phyloP scores from a whole-genome alignment of 1,284 basidiomycete species.

The Stygiomarasmius scandens region DNA sequence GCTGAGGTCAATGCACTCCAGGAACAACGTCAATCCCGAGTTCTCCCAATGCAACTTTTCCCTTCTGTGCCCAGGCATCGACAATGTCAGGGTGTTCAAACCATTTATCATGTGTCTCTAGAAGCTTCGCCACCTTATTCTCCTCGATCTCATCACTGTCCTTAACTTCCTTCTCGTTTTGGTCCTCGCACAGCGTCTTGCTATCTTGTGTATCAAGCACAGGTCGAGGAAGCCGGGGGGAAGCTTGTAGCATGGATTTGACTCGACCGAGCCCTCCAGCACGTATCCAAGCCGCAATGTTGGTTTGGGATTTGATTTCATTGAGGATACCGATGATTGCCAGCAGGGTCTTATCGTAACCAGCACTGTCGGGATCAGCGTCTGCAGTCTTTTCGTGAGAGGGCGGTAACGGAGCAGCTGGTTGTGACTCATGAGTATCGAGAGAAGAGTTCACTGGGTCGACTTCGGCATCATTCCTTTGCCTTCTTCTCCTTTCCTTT shows the following conservation, averaged over 20 bases:
- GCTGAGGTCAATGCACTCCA: slow-evolving; percentile 8
- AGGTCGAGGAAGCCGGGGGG: background rate
- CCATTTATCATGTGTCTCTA: slow-evolving; percentile 7
- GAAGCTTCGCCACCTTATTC: background rate
- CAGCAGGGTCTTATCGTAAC: slow-evolving; percentile 53
- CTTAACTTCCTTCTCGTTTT: background rate
- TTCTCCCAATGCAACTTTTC: slow-evolving; percentile 4
- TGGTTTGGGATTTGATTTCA: slow-evolving; percentile 46
- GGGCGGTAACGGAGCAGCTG: background rate
- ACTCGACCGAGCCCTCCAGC: slow-evolving; percentile 44
- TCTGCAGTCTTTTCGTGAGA: background rate
- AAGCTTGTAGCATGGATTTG: background rate
- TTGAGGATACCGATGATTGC: slow-evolving; percentile 66
- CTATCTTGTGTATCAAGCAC: background rate
- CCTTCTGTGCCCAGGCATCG: slow-evolving; percentile 10
- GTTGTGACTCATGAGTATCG: background rate
- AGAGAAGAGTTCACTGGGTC: background rate
- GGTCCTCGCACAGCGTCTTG: background rate
- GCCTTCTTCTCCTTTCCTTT: slow-evolving; percentile 11
- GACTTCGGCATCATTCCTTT: background rate
- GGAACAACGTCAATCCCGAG: slow-evolving; percentile 7
- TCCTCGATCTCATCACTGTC: background rate
- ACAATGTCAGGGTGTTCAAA: slow-evolving; percentile 6
- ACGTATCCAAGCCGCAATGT: slow-evolving; percentile 61
- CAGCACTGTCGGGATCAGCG: slow-evolving; percentile 8